Conservation (phyloP, 805 yeast species). For the Wickerhamiella musiphila region DNA sequence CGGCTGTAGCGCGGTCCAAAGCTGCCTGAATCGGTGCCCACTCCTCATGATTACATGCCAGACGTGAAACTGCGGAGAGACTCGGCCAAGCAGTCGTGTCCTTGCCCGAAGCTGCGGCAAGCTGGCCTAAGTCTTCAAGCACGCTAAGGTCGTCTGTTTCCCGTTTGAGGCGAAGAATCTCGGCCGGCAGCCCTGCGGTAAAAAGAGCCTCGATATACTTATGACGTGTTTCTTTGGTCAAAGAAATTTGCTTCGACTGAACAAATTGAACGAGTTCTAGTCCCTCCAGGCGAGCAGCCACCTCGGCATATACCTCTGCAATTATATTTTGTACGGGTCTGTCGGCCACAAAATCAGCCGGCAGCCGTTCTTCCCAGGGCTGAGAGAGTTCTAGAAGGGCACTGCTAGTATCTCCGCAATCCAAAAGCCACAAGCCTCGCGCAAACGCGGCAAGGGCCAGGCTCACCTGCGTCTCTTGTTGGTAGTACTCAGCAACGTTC, state of each 20-base stretch:
- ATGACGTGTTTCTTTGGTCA: background rate
- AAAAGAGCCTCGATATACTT: slow-evolving; percentile 1
- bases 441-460: slow-evolving; percentile 4
- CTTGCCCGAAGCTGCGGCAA: too few relatives aligned
- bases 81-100: background rate
- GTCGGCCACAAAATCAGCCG: background rate
- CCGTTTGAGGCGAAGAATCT: slow-evolving; percentile 2
- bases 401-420: background rate
- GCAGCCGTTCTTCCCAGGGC: slow-evolving; percentile 3
- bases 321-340: slow-evolving; percentile 1
- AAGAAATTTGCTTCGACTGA: slow-evolving; percentile 2
- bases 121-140: slow-evolving; percentile 1
- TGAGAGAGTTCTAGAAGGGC: background rate
- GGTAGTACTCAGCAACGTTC: background rate
- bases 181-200: slow-evolving; percentile 1
- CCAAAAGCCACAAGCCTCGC: slow-evolving; percentile 3
- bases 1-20: background rate
- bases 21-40: slow-evolving; percentile 3
- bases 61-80: slow-evolving; percentile 2
- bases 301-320: slow-evolving; percentile 1
- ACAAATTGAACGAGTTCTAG: too few relatives aligned
- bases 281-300: slow-evolving; percentile 1
- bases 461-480: background rate
- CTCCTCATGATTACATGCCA: slow-evolving; percentile 3
- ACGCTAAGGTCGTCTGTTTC: background rate